Conservation (phyloP, 106 monocot species). For the Apostasia shenzhenica region DNA sequence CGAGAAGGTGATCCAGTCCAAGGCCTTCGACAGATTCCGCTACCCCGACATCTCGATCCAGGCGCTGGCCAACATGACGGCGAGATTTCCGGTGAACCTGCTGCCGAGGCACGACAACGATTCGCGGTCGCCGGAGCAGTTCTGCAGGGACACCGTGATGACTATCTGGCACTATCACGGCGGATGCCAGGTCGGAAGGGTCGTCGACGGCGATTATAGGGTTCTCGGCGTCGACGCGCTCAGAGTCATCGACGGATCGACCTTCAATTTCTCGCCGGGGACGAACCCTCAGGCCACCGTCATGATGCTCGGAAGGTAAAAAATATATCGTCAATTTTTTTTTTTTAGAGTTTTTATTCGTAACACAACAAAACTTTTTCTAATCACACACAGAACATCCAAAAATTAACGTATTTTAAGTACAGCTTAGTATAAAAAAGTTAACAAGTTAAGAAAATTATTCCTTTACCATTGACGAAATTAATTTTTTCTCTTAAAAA, state of each 20-base stretch:
- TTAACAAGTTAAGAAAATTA: too few species aligned
- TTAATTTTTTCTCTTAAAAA: too few species aligned
- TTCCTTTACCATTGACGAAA: too few species aligned
- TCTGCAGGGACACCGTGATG: slow-evolving; percentile 77
- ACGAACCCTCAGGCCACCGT: slow-evolving; percentile 93
- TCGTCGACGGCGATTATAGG: slow-evolving; percentile 49
- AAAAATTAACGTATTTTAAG: too few species aligned
- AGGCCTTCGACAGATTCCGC: slow-evolving; percentile 44
- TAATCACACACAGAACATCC: too few species aligned
- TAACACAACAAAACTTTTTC: too few species aligned
- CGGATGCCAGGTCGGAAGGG: slow-evolving; percentile 62
- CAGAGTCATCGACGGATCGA: slow-evolving; percentile 77
- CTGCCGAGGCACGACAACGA: slow-evolving; percentile 53
- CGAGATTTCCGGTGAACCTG: slow-evolving; percentile 46
- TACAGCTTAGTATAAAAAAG: too few species aligned
- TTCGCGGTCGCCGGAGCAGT: slow-evolving; percentile 56
- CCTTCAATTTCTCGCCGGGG: slow-evolving; percentile 74
- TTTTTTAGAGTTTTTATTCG: not conserved
- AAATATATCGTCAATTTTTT: not conserved
- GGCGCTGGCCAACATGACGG: slow-evolving; percentile 58
- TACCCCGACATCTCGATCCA: slow-evolving; percentile 41
- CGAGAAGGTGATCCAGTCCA: slow-evolving; percentile 51
- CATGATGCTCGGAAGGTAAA: slow-evolving; percentile 95
- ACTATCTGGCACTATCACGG: slow-evolving; percentile 98
- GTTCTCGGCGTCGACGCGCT: slow-evolving; percentile 58